Evolutionary conservation across 805 yeast genomes (phyloP), one percentile per base, ranked within the genome.

Genomic region (Yamadazyma phyllophila): DNA sequence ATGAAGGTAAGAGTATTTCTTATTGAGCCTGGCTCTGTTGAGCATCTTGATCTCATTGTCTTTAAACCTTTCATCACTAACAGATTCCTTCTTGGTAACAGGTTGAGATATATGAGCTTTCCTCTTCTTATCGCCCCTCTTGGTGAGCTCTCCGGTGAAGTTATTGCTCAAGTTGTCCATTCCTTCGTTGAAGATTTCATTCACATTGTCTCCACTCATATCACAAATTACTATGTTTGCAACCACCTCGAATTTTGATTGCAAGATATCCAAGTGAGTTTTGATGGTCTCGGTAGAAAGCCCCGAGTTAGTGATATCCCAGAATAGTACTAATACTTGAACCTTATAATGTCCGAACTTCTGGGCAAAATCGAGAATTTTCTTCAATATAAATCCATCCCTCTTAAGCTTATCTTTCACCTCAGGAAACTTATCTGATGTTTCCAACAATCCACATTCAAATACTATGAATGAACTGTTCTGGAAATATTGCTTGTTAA

Each of bases 391-490:
- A 4, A 49, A 47, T 17, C 64, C 54, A 47, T 77, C 82, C n/a
- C 66, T 41, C 9, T 45, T 45, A 20, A 76, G 55, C 48, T 74
- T 76, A 6, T 55, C 59, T n/a, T 50, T 42, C 8, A 70, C 54
- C 12, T 11, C 35, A 7, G 17, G 9, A 35, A 37, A 50, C 20
- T 40, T 43, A 2, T 36, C 47, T 10, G 27, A 29, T 13, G 51
- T 53, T 4, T 47, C 55, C 2, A 65, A 53, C 17, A 74, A 54
- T 2, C 86, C 86, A 50, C 82, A 69, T 51, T 80, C 82, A 53
- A 81, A 67, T 3, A 82, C 50, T 4, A 82, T 44, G 43, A 77
- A 70, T 1, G 74, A 66, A 4, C 76, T 59, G 16, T 63, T 60
- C 24, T 62, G 56, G 52, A 77, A 77, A 41, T 66, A 66, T 7